Conservation (phyloP, 148 eudicot species). For the Heliamphora exappendiculata region DNA sequence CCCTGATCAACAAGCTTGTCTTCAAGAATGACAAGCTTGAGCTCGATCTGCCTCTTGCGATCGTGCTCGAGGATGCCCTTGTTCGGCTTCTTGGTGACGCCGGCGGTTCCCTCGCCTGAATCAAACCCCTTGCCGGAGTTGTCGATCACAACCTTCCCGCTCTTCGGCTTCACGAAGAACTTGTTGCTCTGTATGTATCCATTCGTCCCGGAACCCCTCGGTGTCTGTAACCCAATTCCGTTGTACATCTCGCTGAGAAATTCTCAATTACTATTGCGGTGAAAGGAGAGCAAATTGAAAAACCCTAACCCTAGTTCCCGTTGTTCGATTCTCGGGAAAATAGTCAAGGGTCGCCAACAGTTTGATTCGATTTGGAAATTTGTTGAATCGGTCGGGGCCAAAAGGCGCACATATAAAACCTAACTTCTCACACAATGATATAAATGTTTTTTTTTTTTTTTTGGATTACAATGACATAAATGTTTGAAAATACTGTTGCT, state of each 20-base stretch:
- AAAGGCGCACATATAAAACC: too few relatives aligned
- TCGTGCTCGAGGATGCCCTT: conserved; percentile 85
- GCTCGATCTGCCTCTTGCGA: conserved; percentile 86
- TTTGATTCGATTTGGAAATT: too few relatives aligned
- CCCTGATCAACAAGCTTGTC: conserved; percentile 80
- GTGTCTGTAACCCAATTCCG: conserved; percentile 84
- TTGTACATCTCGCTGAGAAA: conserved; percentile 84
- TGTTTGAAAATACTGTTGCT: too few relatives aligned
- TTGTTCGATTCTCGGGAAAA: too few relatives aligned
- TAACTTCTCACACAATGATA: too few relatives aligned
- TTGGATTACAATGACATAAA: too few relatives aligned
- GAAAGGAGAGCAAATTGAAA: too few relatives aligned
- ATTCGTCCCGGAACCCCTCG: conserved; percentile 90
- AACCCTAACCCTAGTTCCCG: too few relatives aligned
- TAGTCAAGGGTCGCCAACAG: too few relatives aligned
- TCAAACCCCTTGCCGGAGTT: conserved; percentile 46
- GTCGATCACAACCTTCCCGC: conserved; percentile 33
- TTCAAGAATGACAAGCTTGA: conserved; percentile 68
- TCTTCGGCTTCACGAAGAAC: conserved; percentile 53
- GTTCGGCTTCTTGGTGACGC: conserved; percentile 56
- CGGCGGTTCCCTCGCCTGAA: conserved; percentile 65
- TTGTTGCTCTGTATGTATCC: conserved; percentile 84
- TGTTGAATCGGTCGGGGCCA: too few relatives aligned
- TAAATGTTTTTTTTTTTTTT: too few relatives aligned
- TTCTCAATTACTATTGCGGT: too few relatives aligned